Conservation (phyloP, 768 basidiomycete species). For the Chalciporus sphaerocephalus region DNA sequence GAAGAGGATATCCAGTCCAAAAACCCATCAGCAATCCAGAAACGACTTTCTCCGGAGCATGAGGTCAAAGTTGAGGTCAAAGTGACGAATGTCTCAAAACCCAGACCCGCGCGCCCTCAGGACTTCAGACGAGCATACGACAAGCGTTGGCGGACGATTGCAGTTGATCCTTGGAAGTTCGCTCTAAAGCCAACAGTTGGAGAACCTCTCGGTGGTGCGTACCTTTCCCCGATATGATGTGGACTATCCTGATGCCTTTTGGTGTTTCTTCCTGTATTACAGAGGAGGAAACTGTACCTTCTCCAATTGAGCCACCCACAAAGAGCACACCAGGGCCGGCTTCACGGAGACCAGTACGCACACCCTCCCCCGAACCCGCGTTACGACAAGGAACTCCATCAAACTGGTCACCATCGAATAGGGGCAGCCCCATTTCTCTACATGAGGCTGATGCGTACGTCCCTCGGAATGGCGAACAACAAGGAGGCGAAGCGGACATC, state of each 20-base stretch:
- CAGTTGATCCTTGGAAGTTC: conserved; percentile 14
- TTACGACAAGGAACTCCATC: conserved; percentile 27
- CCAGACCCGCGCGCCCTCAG: conserved; percentile 6
- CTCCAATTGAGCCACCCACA: background rate
- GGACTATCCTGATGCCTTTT: background rate
- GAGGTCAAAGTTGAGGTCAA: too few species aligned
- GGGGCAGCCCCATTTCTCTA: conserved; percentile 14
- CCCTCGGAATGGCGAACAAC: background rate
- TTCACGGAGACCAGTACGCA: background rate
- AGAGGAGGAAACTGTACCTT: conserved; percentile 4
- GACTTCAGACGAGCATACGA: conserved; percentile 14
- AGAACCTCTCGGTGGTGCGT: conserved; percentile 11
- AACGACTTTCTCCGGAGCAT: too few species aligned
- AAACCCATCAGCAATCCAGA: conserved; percentile 4
- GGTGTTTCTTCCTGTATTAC: background rate
- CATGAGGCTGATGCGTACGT: background rate
- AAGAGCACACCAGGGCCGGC: background rate
- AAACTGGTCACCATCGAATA: conserved; percentile 27
- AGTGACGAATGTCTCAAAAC: background rate
- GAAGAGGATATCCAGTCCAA: conserved; percentile 14
- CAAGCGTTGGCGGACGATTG: conserved; percentile 25
- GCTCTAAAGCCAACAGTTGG: conserved; percentile 6
- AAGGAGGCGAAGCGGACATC: conserved; percentile 1
- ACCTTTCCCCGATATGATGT: background rate
- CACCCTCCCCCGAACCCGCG: conserved; percentile 6